Evolutionary conservation across 192 early-diverging fungal species (phyloP).

Genomic region (Backusella parvicylindrica): DNA sequence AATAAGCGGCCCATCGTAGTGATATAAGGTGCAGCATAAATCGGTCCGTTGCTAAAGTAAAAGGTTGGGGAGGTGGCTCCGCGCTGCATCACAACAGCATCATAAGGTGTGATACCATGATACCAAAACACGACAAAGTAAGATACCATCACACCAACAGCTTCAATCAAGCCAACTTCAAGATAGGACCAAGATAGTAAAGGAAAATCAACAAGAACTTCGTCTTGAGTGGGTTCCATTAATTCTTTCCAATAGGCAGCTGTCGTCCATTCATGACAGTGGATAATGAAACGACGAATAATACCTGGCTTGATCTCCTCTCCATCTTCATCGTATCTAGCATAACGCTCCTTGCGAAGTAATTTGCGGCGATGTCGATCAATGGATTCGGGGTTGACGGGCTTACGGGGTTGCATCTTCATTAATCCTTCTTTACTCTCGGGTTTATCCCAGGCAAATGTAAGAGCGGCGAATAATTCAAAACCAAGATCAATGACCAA

Average conservation of each 20-base stretch:
- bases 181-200: slow-evolving; percentile 83
- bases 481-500: slow-evolving; percentile 93
- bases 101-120: slow-evolving; percentile 59
- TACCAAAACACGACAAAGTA: slow-evolving; percentile 82
- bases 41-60: slow-evolving; percentile 46
- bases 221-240: slow-evolving; percentile 72
- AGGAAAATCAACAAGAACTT: slow-evolving; percentile 82
- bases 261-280: slow-evolving; percentile 47
- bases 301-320: slow-evolving; percentile 31
- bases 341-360: slow-evolving; percentile 44
- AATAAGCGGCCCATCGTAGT: slow-evolving; percentile 25
- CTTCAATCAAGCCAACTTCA: slow-evolving; percentile 79
- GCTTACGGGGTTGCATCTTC: slow-evolving; percentile 87
- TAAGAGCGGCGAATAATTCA: slow-evolving; percentile 82
- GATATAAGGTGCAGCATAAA: slow-evolving; percentile 41
- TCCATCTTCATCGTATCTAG: slow-evolving; percentile 47
- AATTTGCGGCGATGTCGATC: slow-evolving; percentile 57
- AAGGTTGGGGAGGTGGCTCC: slow-evolving; percentile 29
- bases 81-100: slow-evolving; percentile 56
- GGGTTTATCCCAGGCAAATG: slow-evolving; percentile 89
- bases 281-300: slow-evolving; percentile 19
- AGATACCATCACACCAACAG: slow-evolving; percentile 62
- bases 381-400: slow-evolving; percentile 76
- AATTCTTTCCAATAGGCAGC: slow-evolving; percentile 57
- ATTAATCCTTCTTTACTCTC: slow-evolving; percentile 77